Base-by-base conservation (phyloP, 2,329 filamentous ascomycete genomes). In the Fusarium abutilonis region DNA sequence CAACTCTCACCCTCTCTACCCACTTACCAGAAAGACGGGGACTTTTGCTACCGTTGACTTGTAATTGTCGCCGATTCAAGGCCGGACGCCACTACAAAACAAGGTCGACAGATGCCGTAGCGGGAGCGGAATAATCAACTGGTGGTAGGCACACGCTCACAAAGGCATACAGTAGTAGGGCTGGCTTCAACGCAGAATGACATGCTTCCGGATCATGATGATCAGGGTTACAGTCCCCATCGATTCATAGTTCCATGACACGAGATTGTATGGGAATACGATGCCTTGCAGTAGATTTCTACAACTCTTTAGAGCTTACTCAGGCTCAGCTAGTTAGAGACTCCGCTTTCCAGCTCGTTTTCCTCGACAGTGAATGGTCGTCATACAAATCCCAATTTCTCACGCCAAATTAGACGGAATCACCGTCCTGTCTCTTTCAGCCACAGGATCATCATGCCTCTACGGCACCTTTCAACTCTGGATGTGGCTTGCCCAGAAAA, bases 401-500 rank as follows among this genome's bases (percentile, higher is more conserved):
- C 10, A 32, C 28, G 26, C 38, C 42, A 38, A 42, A 19, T 48
- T 28, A 56, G 46, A 52, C 64, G 64, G 64, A 35, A 56, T 21
- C 40, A 9, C 64, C 64, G 56, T 34, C 9, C 48, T 31, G 61
- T 53, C 43, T 47, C 34, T 19, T 48, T 21, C 40, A 60, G 42
- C 49, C 54, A 64, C 61, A 38, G 44, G 44, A 46, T 67, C 64
- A 67, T 63, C 36, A 31, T 45, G 32, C 57, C 44, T 52, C 36
- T 41, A 51, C 29, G 39, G 13, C 28, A 29, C 15, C 28, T 50
- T 23, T 34, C 14, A 39, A 31, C 21, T 26, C 35, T 41, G 46
- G 42, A 42, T 49, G 64, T 67, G 64, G 64, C 64, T 63, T 66
- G 52, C 42, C 52, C 48, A 60, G 42, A 19, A 49, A 53, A 62